Evolutionary conservation across 352 stramenopile species (phyloP), one percentile per base, ranked within the genome.

Genomic region (Blastocystis sp.): DNA sequence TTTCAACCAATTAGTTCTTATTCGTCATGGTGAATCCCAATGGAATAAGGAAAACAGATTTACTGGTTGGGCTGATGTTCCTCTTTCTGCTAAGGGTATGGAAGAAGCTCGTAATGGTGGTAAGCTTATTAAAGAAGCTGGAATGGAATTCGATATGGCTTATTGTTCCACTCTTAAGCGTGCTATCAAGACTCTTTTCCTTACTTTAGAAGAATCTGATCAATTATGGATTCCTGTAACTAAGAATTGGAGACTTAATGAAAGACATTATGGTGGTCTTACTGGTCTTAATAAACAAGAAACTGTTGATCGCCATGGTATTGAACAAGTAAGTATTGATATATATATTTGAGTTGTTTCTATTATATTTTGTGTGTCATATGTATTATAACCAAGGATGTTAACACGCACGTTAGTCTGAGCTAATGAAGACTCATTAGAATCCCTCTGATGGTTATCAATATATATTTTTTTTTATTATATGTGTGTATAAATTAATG

Each of bases 11-110:
- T 16, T 55, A n/a, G 45, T 55, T 5, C 25, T 55, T 18, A 16
- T 55, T 46, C 45, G 45, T 34, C 45, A 55, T 19, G 45, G 45
- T 13, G 45, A 55, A 16, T 45, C 7, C 7, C 45, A 88, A 42
- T 96, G 87, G 87, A 96, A 96, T 75, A 76, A 93, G 33, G 78
- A 93, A 69, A 95, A 96, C 75, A 82, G 83, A 68, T 98, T 98
- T 75, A 96, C 87, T 34, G 90, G 91, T 45, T 96, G 91, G 91
- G 79, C 92, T 67, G 89, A 96, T 69, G 86, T 92, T 83, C 80
- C 43, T 83, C 76, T 31, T 27, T 64, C 48, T n/a, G 27, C 30
- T 62, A 39, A 56, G 28, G 34, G 30, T 33, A 23, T 64, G 45
- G 64, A 84, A 49, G 88, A 98, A 72, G 91, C 86, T 33, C 76